Conservation (phyloP, 768 basidiomycete species). For the Cubamyces sp. region DNA sequence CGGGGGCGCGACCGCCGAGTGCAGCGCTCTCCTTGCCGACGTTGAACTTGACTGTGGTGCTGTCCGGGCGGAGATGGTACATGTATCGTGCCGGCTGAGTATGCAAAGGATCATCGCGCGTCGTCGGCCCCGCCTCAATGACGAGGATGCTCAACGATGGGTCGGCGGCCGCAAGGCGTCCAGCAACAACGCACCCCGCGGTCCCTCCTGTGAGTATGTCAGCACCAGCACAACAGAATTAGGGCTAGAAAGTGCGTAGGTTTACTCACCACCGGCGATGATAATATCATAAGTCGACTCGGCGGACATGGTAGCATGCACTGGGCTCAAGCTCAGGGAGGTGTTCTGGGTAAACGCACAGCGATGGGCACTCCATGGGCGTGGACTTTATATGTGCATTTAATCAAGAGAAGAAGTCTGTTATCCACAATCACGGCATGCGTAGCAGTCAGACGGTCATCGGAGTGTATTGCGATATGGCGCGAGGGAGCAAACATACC, state of each 20-base stretch:
- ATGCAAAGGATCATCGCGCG: constrained; percentile 49
- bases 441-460: too few relatives aligned
- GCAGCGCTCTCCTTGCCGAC: constrained; percentile 43
- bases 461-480: too few relatives aligned
- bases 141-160: constrained; percentile 60
- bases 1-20: constrained; percentile 46
- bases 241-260: neutral
- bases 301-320: too few relatives aligned
- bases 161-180: constrained; percentile 56
- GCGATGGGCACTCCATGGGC: too few relatives aligned
- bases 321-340: too few relatives aligned
- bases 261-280: constrained; percentile 29
- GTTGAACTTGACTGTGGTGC: constrained; percentile 50
- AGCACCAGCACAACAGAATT: neutral
- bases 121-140: constrained; percentile 61
- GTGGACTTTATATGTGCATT: too few relatives aligned
- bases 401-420: too few relatives aligned
- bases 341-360: too few relatives aligned
- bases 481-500: too few relatives aligned
- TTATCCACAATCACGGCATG: too few relatives aligned
- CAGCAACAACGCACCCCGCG: constrained; percentile 56
- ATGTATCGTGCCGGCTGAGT: constrained; percentile 58
- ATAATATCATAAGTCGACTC: constrained; percentile 22
- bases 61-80: constrained; percentile 42
- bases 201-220: constrained; percentile 40